phyloP scores from a whole-genome alignment of 2,329 filamentous ascomycete genomes.

The Seiridium unicorne region DNA sequence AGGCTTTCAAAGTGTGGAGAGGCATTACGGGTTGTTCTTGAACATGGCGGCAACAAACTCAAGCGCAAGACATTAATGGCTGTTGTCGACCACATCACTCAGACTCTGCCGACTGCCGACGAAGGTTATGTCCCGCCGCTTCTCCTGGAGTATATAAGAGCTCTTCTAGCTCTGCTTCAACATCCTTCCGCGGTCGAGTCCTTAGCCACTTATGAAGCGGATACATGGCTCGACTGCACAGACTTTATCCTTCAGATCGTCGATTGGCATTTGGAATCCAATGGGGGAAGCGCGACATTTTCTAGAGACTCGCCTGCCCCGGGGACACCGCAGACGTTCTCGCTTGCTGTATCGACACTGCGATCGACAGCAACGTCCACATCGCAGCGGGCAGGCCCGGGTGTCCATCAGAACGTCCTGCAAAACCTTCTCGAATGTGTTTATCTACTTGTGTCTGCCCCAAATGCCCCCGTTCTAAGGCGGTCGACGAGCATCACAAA shows the following conservation, averaged over 20 bases:
- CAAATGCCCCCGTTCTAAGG: conserved; percentile 65
- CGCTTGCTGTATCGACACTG: conserved; percentile 25
- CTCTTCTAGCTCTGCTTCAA: conserved; percentile 67
- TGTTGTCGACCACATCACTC: conserved; percentile 77
- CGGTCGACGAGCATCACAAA: conserved; percentile 55
- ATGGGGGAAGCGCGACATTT: conserved; percentile 31
- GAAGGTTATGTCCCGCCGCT: conserved; percentile 68
- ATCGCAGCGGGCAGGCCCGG: conserved; percentile 16
- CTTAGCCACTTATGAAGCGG: conserved; percentile 53
- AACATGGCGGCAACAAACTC: conserved; percentile 65
- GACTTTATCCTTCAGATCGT: conserved; percentile 71
- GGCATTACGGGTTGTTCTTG: conserved; percentile 69
- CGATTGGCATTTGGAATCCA: conserved; percentile 43
- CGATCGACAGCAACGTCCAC: conserved; percentile 24
- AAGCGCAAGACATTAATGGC: conserved; percentile 76
- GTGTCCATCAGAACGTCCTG: conserved; percentile 33
- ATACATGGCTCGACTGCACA: conserved; percentile 67
- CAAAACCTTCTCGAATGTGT: conserved; percentile 65
- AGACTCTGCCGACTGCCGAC: conserved; percentile 64
- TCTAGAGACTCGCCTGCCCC: conserved; percentile 48
- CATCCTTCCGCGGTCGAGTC: conserved; percentile 79
- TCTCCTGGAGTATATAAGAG: conserved; percentile 74
- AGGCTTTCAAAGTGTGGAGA: conserved; percentile 69
- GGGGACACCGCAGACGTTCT: conserved; percentile 27
- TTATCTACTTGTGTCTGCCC: conserved; percentile 58